These are phyloP conservation scores for Debaryomyces psychrophilus DNA, from an alignment of 1,139 yeast genomes.

Conservation along the genomic window DNA sequence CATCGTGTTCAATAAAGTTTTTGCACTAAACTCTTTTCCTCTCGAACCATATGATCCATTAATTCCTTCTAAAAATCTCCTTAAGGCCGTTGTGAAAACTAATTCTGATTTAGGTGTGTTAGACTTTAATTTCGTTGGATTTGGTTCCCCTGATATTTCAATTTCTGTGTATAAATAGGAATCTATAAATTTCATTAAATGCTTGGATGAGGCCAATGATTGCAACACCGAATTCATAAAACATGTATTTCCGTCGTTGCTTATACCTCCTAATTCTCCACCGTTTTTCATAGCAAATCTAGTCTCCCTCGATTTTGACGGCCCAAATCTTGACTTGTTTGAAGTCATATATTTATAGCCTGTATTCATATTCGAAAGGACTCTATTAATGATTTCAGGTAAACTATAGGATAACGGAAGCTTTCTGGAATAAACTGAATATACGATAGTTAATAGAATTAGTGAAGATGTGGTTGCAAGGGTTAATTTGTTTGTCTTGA, in stretches of 20 bases:
- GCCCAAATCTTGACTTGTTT: constrained; percentile 17
- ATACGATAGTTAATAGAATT: constrained; percentile 10
- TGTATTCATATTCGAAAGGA: constrained; percentile 19
- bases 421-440: constrained; percentile 7
- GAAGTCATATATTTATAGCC: constrained; percentile 15
- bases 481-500: constrained; percentile 8
- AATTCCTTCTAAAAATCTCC: constrained; percentile 52
- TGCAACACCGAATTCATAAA: constrained; percentile 92
- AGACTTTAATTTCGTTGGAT: constrained; percentile 29
- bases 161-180: constrained; percentile 37
- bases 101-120: constrained; percentile 38
- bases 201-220: constrained; percentile 74
- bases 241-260: constrained; percentile 91
- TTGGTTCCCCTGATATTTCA: constrained; percentile 23
- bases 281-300: constrained; percentile 55
- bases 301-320: constrained; percentile 27
- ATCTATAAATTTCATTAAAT: constrained; percentile 60
- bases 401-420: constrained; percentile 13
- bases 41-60: constrained; percentile 58
- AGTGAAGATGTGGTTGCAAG: constrained; percentile 10
- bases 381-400: constrained; percentile 17
- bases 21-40: constrained; percentile 69
- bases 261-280: constrained; percentile 80
- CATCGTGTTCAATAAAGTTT: constrained; percentile 65
- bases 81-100: constrained; percentile 57